Evolutionary conservation across 805 yeast genomes (phyloP).

Genomic region (Candida jianshihensis): DNA sequence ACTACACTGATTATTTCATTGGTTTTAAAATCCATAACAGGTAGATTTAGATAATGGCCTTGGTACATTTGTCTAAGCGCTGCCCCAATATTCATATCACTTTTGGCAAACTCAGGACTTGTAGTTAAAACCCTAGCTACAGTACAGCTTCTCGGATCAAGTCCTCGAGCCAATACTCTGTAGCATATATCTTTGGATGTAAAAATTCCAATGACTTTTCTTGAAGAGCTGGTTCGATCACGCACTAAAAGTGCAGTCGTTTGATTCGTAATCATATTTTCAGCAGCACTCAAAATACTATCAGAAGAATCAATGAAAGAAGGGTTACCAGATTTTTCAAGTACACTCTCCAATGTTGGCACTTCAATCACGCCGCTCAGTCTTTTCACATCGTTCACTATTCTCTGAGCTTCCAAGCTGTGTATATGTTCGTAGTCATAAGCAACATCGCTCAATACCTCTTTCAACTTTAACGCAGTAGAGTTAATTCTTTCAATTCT

Average conservation of each 20-base stretch:
- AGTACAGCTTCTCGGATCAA: conserved; percentile 30
- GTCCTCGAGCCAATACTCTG: conserved; percentile 31
- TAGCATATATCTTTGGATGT: conserved; percentile 40
- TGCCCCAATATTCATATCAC: conserved; percentile 31
- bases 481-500: conserved; percentile 33
- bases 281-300: conserved; percentile 32
- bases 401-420: conserved; percentile 17
- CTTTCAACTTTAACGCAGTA: conserved; percentile 28
- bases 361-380: conserved; percentile 34
- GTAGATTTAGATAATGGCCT: conserved; percentile 38
- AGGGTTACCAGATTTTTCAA: conserved; percentile 19
- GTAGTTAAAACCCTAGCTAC: conserved; percentile 39
- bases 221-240: conserved; percentile 25
- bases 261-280: conserved; percentile 29
- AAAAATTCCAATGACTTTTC: conserved; percentile 36
- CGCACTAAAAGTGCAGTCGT: conserved; percentile 36
- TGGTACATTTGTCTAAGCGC: conserved; percentile 41
- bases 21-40: conserved; percentile 26
- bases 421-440: conserved; percentile 21
- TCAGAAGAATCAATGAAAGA: conserved; percentile 30
- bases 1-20: conserved; percentile 32
- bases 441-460: conserved; percentile 24
- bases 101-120: conserved; percentile 38
- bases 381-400: conserved; percentile 28
- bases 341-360: conserved; percentile 29